These are phyloP conservation scores for Fragaria nilgerrensis DNA, from an alignment of 306 rosid species.

Conservation along the genomic window DNA sequence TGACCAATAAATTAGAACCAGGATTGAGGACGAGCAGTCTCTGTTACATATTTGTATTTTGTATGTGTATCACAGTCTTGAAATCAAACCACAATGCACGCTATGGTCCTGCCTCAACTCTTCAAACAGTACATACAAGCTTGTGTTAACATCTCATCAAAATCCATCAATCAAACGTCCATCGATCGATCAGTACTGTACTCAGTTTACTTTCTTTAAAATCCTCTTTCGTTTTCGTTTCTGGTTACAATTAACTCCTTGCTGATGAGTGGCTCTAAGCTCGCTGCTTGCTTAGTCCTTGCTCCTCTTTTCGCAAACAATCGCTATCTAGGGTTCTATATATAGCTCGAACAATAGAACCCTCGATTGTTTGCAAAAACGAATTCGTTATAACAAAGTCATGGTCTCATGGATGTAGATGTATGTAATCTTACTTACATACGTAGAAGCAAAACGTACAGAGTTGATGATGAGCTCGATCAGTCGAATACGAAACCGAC, in stretches of 20 bases:
- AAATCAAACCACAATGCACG: background rate
- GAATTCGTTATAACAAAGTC: no score
- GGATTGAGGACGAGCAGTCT: background rate
- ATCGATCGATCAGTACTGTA: background rate
- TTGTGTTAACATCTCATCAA: background rate
- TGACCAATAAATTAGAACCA: background rate
- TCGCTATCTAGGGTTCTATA: background rate
- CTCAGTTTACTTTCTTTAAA: background rate
- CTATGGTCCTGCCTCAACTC: background rate
- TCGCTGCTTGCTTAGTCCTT: constrained; percentile 1
- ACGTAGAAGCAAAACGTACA: background rate
- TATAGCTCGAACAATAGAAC: background rate
- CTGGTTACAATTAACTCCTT: background rate
- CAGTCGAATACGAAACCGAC: background rate
- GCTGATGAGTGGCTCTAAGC: background rate
- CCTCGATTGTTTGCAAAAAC: no score
- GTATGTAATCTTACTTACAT: background rate
- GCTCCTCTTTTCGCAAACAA: background rate
- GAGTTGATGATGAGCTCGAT: background rate
- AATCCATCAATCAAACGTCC: background rate
- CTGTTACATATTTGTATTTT: background rate
- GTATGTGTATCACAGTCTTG: background rate
- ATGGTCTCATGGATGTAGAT: no score
- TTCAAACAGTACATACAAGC: background rate
- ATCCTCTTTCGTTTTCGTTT: background rate